A percentile compares a stretch with the other conserved stretches of the same genome.
phyloP scores from a whole-genome alignment of 441 rosid genomes.

The Adansonia madagascariensis region DNA sequence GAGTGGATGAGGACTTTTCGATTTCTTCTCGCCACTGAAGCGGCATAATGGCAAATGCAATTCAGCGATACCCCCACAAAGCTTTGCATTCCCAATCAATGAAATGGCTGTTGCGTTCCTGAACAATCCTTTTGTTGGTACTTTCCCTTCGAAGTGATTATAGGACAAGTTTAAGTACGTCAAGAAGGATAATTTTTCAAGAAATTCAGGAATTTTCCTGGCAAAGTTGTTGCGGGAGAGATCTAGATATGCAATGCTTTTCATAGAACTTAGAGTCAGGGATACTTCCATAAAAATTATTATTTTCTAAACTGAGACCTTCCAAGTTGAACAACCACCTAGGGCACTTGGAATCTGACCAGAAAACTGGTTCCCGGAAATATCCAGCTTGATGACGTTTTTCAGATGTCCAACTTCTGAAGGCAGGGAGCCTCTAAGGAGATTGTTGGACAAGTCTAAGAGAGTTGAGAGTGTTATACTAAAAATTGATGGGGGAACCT shows the following conservation, averaged over 20 bases:
- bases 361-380: not conserved
- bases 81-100: not conserved
- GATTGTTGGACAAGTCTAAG: not conserved
- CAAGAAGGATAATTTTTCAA: not conserved
- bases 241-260: not conserved
- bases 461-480: not conserved
- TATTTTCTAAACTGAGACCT: not conserved
- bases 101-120: not conserved
- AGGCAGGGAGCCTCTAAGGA: not conserved
- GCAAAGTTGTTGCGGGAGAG: not conserved
- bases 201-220: not conserved
- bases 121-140: not conserved
- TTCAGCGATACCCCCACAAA: not conserved
- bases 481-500: not conserved
- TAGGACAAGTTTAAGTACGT: not conserved
- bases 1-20: not conserved
- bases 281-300: not conserved
- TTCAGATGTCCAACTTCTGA: not conserved
- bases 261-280: not conserved
- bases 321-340: not conserved
- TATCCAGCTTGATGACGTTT: not conserved
- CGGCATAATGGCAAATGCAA: not conserved
- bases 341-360: not conserved
- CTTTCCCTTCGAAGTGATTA: constrained; percentile 3
- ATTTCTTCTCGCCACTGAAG: not conserved